A percentile compares a stretch with the other conserved stretches of the same genome.
These are phyloP conservation scores for Nakataea oryzae DNA, from an alignment of 2,329 filamentous ascomycete species.

Conservation along the genomic window DNA sequence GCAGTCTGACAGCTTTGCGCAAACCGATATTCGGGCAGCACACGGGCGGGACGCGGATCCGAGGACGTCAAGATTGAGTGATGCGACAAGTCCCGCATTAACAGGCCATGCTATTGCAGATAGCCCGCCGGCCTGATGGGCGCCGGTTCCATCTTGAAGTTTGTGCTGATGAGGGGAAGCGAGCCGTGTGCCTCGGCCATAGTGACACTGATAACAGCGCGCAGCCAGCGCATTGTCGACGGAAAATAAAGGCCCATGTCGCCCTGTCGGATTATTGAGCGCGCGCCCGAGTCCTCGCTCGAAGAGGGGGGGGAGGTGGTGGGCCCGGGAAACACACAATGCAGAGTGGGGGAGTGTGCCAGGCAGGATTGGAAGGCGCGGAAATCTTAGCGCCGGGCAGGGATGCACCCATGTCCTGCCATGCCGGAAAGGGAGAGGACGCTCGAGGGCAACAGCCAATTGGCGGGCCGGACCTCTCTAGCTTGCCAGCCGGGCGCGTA, in stretches of 20 bases:
- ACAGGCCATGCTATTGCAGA: neutral
- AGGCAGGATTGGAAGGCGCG: neutral
- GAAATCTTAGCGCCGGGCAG: neutral
- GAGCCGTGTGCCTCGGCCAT: neutral
- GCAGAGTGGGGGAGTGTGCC: neutral
- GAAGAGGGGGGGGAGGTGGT: neutral
- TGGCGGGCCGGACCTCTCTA: neutral
- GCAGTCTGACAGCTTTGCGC: neutral
- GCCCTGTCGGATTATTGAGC: neutral
- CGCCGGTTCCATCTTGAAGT: neutral
- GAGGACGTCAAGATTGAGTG: neutral
- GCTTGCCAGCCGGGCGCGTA: neutral
- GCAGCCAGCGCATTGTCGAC: neutral
- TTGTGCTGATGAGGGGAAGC: neutral
- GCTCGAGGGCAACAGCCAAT: neutral
- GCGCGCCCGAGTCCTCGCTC: neutral
- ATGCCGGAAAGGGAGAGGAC: neutral
- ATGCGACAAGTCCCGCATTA: neutral
- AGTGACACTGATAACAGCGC: neutral
- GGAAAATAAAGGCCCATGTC: neutral
- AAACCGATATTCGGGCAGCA: neutral
- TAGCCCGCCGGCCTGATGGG: neutral
- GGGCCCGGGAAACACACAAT: neutral
- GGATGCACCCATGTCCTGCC: neutral
- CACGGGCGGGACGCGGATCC: neutral